Evolutionary conservation across 257 asterid genomes (phyloP), one percentile per base, ranked within the genome.

Genomic region (Gentiana dahurica): DNA sequence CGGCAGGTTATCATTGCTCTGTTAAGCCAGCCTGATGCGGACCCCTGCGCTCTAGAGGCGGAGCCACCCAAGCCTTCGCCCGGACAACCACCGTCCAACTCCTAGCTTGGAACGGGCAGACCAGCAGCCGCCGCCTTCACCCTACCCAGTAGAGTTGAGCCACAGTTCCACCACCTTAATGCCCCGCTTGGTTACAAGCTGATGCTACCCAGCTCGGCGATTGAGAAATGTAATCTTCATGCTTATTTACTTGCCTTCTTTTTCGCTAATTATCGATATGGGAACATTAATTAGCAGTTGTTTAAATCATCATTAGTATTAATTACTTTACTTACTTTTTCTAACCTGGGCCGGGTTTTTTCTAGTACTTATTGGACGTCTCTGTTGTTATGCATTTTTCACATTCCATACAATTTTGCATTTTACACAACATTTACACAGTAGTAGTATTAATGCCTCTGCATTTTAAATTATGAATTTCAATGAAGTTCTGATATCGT

Each of bases 1-100:
- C n/a, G 59, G 49, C 51, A 4, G 36, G 59, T 55, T 33, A 4
- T 67, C 72, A 67, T 51, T 67, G 72, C 72, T 61, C 72, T 67
- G 63, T 67, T 45, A 60, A 61, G 4, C 72, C 72, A 61, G 59
- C 55, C 68, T 56, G 33, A 57, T 63, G 73, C 64, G 0, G 24
- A n/a, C 10, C 64, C 60, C 73, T 35, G 55, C 54, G 0, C 63
- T 68, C 10, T 35, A 61, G 33, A 59, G 11, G 24, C 55, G 6
- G 13, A 2, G 37, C 2, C 1, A 9, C 41, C 12, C 49, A 12
- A 2, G 54, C 72, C 11, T 68, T 44, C 24, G 62, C 55, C 2
- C 9, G 0, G 2, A 8, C 1, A 49, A 10, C 49, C 1, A 0
- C 24, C 33, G 1, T 39, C 36, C 54, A 57, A 67, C 62, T 48